Evolutionary conservation across 768 basidiomycete genomes (phyloP), one percentile per base, ranked within the genome.

Genomic region (Sporobolomyces pararoseus): DNA sequence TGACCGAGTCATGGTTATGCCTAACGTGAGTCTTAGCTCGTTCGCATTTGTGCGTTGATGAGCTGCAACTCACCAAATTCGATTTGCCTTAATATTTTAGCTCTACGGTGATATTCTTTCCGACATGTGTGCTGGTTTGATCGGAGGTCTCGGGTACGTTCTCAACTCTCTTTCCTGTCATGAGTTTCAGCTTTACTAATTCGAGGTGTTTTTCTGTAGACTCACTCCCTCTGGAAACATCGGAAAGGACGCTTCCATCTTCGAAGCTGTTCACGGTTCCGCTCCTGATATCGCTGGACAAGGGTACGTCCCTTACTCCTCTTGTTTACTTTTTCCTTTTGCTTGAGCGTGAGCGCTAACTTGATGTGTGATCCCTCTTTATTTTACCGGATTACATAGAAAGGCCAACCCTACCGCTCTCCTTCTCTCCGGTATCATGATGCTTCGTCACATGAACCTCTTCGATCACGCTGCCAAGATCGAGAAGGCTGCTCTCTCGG

Each of bases 1-100:
- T 44, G 93, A 96, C 82, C 88, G 92, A 58, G 95, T 99, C 73
- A 98, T 99, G 95, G 96, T 99, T 75, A 98, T 98, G 94, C 96
- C 96, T 63, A 99, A 99, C 83, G 82, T 99, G 58, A 52, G 72
- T 51, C 25, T 25, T 31, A 42, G 17, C 10, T 17, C 17, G 9
- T 9, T 42, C 39, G 39, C 39, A 9, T 42, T 42, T n/a, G n/a
- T n/a, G n/a, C n/a, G n/a, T n/a, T n/a, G n/a, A n/a, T n/a, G n/a
- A n/a, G n/a, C n/a, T n/a, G n/a, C n/a, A n/a, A n/a, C n/a, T n/a
- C n/a, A n/a, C n/a, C n/a, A n/a, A n/a, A n/a, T n/a, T n/a, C n/a
- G n/a, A n/a, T n/a, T n/a, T n/a, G n/a, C n/a, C n/a, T n/a, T n/a
- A n/a, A n/a, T n/a, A n/a, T 47, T 47, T 12, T 63, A 72, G 71